A percentile compares a stretch with the other conserved stretches of the same genome.
Conservation (phyloP, 1,139 yeast genomes). For the Hansenula sp. region DNA sequence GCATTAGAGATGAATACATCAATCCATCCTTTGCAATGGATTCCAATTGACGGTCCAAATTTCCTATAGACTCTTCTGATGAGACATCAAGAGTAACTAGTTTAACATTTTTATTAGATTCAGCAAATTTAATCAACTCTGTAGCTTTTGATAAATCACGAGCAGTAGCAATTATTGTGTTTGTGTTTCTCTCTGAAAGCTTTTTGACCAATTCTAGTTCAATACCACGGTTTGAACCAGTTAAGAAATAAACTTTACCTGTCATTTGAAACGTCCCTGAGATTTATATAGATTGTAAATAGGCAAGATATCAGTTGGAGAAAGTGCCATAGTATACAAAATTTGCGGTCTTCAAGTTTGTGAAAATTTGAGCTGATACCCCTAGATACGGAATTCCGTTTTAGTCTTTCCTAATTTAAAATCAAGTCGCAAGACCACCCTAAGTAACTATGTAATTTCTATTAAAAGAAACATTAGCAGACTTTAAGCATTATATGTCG, state of each 20-base stretch:
- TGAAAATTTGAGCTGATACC: too few species aligned
- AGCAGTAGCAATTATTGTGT: constrained; percentile 8
- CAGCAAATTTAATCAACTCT: background rate
- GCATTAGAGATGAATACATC: constrained; percentile 11
- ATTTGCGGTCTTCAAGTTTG: too few species aligned
- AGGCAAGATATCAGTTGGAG: too few species aligned
- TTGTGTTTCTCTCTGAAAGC: background rate
- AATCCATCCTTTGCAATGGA: constrained; percentile 5
- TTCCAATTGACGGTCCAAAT: background rate
- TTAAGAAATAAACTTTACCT: constrained; percentile 7
- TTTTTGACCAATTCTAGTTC: constrained; percentile 8
- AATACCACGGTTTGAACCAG: constrained; percentile 17
- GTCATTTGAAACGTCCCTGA: too few species aligned
- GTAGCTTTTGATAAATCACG: constrained; percentile 6
- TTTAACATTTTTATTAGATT: background rate
- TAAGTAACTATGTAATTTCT: too few species aligned
- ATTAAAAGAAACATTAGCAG: too few species aligned
- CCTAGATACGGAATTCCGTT: too few species aligned
- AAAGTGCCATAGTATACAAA: too few species aligned
- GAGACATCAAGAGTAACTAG: background rate
- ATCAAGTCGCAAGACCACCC: too few species aligned
- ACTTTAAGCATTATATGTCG: too few species aligned
- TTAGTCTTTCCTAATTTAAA: too few species aligned
- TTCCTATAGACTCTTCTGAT: constrained; percentile 1
- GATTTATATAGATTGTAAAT: too few species aligned